phyloP scores from a whole-genome alignment of 345 rosid species.

The Diplotaxis tenuifolia region DNA sequence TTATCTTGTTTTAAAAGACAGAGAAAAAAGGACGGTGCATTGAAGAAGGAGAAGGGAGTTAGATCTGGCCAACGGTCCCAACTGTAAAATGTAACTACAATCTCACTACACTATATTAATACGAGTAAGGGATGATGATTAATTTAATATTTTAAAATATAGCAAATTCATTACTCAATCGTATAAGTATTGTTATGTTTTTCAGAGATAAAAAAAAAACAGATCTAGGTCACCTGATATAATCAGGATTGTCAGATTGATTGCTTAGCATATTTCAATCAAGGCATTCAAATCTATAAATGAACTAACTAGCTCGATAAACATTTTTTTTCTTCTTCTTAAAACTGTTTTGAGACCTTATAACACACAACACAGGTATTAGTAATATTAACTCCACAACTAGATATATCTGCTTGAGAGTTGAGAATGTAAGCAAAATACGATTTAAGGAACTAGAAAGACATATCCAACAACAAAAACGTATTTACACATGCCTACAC shows the following conservation, averaged over 20 bases:
- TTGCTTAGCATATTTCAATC: not conserved
- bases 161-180: not conserved
- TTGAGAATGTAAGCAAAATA: not conserved
- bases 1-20: not conserved
- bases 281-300: not conserved
- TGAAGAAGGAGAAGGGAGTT: conserved; percentile 27
- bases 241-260: not conserved
- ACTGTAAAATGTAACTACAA: conserved; percentile 26
- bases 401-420: not conserved
- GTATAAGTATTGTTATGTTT: not conserved
- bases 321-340: not conserved
- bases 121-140: not conserved
- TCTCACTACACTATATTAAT: not conserved
- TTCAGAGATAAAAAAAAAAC: not conserved
- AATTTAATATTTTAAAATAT: not conserved
- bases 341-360: not conserved
- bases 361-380: not conserved
- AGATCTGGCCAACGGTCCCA: conserved; percentile 37
- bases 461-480: not conserved
- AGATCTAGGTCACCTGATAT: conserved; percentile 3
- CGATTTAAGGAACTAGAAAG: not conserved
- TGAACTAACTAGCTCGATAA: not conserved
- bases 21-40: conserved; percentile 40
- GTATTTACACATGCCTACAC: not conserved
- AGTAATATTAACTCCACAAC: not conserved